A percentile compares a stretch with the other conserved stretches of the same genome.
Conservation (phyloP, 1,139 yeast genomes). For the Suhomyces ambrosiae region DNA sequence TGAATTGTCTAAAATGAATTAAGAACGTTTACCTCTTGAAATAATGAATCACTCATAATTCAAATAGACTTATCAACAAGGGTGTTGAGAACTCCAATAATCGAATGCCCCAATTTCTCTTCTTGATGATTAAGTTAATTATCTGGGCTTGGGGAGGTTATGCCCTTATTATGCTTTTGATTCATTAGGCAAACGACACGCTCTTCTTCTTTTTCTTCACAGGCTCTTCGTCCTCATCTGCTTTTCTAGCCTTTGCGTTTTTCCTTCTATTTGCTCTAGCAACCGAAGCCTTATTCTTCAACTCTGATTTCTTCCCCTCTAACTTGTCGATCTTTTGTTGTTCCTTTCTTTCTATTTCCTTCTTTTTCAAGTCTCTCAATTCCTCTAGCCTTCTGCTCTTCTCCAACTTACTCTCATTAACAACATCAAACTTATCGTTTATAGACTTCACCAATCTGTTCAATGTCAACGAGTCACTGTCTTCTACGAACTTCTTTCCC, state of each 20-base stretch:
- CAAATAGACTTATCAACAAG: too few species aligned
- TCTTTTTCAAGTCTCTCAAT: conserved; percentile 79
- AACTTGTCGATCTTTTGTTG: conserved; percentile 65
- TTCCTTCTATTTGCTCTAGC: conserved; percentile 74
- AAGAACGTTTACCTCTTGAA: too few species aligned
- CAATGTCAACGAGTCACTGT: conserved; percentile 63
- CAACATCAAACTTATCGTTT: conserved; percentile 77
- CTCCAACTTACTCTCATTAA: conserved; percentile 89
- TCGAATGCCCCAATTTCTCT: too few species aligned
- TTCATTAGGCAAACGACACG: conserved; percentile 45
- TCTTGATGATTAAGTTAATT: too few species aligned
- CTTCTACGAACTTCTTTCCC: conserved; percentile 86
- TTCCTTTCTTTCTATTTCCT: conserved; percentile 86
- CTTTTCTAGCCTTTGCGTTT: conserved; percentile 55
- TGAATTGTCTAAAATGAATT: too few species aligned
- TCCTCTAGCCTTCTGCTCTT: conserved; percentile 88
- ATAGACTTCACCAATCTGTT: conserved; percentile 75
- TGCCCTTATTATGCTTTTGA: too few species aligned
- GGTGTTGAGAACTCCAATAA: too few species aligned
- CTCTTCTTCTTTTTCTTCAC: conserved; percentile 30
- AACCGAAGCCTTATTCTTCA: conserved; percentile 67
- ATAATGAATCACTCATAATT: too few species aligned
- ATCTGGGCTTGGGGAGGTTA: too few species aligned
- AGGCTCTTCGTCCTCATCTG: conserved; percentile 34
- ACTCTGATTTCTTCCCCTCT: conserved; percentile 76